Percentiles rank a stretch among this genome's conserved stretches.
Evolutionary conservation across 139 green algal species (phyloP).

Genomic region (Bryopsis sp.): DNA sequence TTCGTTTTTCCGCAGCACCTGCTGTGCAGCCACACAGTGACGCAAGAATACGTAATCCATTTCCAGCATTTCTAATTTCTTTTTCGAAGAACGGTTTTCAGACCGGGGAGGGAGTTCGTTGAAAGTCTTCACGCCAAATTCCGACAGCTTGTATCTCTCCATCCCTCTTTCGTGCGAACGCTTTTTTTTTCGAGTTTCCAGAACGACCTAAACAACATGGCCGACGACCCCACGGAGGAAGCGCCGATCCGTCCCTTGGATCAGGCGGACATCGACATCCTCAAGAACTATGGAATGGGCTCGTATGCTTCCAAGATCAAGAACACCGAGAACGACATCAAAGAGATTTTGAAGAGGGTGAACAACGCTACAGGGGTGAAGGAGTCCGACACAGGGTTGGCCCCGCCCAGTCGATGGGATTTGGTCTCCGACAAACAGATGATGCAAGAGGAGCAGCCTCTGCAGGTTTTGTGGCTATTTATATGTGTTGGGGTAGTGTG

Average conservation of each 20-base stretch:
- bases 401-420: slow-evolving; percentile 95
- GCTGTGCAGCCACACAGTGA: too few relatives aligned
- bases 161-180: too few relatives aligned
- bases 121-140: too few relatives aligned
- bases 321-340: slow-evolving; percentile 70
- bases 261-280: slow-evolving; percentile 90
- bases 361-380: slow-evolving; percentile 87
- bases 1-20: too few relatives aligned
- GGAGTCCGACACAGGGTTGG: slow-evolving; percentile 88
- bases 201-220: too few relatives aligned
- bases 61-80: too few relatives aligned
- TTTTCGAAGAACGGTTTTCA: too few relatives aligned
- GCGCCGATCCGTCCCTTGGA: slow-evolving; percentile 74
- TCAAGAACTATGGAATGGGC: slow-evolving; percentile 93
- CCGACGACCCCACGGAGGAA: slow-evolving; percentile 40
- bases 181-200: too few relatives aligned
- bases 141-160: too few relatives aligned
- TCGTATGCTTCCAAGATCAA: slow-evolving; percentile 84
- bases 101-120: too few relatives aligned
- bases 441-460: slow-evolving; percentile 93
- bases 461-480: slow-evolving; percentile 48
- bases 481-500: not conserved
- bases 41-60: too few relatives aligned
- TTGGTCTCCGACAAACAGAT: slow-evolving; percentile 98
- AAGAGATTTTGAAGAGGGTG: slow-evolving; percentile 71